phyloP scores from a whole-genome alignment of 2,329 filamentous ascomycete genomes.

The Tolypocladium paradoxum region DNA sequence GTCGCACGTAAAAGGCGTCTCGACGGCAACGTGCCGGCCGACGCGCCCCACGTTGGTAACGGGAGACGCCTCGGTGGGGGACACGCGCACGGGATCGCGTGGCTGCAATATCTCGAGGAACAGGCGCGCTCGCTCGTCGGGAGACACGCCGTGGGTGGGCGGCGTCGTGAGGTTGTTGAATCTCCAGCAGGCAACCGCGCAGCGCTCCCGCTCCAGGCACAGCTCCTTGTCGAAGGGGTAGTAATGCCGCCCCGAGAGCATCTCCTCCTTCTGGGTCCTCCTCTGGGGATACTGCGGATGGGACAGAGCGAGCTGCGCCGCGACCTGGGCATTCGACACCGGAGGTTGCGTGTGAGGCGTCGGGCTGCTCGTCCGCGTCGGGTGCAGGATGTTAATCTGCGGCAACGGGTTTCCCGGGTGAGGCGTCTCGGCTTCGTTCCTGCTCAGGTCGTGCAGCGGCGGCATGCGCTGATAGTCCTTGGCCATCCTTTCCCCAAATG shows the following conservation, averaged over 20 bases:
- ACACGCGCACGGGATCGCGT: constrained; percentile 41
- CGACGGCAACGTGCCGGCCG: constrained; percentile 67
- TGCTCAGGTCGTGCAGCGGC: constrained; percentile 46
- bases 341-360: constrained; percentile 25
- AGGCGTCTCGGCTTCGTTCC: constrained; percentile 43
- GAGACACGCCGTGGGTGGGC: constrained; percentile 59
- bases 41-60: constrained; percentile 49
- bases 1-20: constrained; percentile 83
- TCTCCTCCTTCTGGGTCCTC: constrained; percentile 75
- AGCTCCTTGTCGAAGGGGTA: constrained; percentile 70
- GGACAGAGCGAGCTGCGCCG: constrained; percentile 49
- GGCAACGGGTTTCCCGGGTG: constrained; percentile 41
- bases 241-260: constrained; percentile 73
- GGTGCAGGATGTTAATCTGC: constrained; percentile 46
- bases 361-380: constrained; percentile 38
- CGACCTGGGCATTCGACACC: constrained; percentile 37
- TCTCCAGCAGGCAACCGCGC: constrained; percentile 67
- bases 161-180: constrained; percentile 75
- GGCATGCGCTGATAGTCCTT: constrained; percentile 53
- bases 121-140: constrained; percentile 55
- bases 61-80: constrained; percentile 41
- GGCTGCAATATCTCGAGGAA: constrained; percentile 65
- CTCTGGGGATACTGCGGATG: constrained; percentile 38
- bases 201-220: constrained; percentile 73
- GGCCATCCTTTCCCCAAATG: constrained; percentile 37